Evolutionary conservation across 2,329 filamentous ascomycete species (phyloP), one percentile per base, ranked within the genome.

Genomic region (Paramyrothecium roridum): DNA sequence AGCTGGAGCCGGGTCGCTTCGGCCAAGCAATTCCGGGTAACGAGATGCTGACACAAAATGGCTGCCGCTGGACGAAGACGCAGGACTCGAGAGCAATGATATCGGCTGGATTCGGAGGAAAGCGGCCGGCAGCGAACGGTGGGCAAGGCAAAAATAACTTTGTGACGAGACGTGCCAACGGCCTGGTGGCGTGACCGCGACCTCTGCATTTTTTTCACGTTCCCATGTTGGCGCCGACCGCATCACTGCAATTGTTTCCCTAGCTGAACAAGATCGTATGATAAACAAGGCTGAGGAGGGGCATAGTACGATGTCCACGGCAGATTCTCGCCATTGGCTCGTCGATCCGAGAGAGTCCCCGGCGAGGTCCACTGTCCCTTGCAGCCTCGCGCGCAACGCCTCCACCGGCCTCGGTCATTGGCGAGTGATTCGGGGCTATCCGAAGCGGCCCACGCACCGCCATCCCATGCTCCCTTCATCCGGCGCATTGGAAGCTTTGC

Each of bases 241-340:
- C 26, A 30, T 30, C 26, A 30, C 26, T 30, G 26, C 26, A n/a
- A 48, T 48, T 48, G 47, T 48, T 30, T 20, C 20, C 12, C 20
- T 48, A 43, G 50, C 52, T 53, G 58, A 52, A 23, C 59, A 60
- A 69, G 63, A 71, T 73, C 70, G 70, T 73, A 73, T 72, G 70
- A 73, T 73, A 62, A 53, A 56, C 70, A 59, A 73, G 70, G 70
- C 70, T 72, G 63, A 55, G 59, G 64, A 69, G 67, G 66, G 65
- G 64, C 66, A 30, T 30, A 30, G 26, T 30, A 30, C 26, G 26
- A 30, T 30, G 26, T 30, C 26, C 26, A 10, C 26, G 26, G 10
- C 26, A 30, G 10, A 30, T 30, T 10, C 10, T 30, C 10, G 26
- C 26, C 26, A 30, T 30, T 30, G 26, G 26, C 26, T 10, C 26